phyloP scores from a whole-genome alignment of 1,284 basidiomycete genomes.

The Malassezia sympodialis region DNA sequence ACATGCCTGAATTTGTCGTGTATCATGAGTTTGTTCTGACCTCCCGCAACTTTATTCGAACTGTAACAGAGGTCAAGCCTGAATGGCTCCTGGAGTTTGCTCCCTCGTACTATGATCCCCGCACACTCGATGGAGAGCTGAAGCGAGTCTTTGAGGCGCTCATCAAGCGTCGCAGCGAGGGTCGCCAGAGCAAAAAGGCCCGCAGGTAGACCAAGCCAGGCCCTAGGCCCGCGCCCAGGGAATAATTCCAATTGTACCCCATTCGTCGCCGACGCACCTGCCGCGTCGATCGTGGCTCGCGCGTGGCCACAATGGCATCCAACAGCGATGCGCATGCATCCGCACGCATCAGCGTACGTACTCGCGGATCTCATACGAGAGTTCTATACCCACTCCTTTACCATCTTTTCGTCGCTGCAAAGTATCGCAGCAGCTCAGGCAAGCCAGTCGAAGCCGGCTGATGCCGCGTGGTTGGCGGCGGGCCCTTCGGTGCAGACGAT shows the following conservation, averaged over 20 bases:
- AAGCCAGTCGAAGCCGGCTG: neutral
- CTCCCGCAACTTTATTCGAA: conserved; percentile 75
- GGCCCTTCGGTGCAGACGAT: conserved; percentile 34
- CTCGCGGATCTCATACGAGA: neutral
- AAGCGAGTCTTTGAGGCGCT: conserved; percentile 35
- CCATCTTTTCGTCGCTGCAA: conserved; percentile 40
- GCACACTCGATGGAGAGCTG: conserved; percentile 37
- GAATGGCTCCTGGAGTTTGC: conserved; percentile 88
- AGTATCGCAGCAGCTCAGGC: conserved; percentile 11
- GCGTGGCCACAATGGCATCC: neutral
- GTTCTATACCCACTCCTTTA: conserved; percentile 36
- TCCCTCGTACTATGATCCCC: conserved; percentile 63
- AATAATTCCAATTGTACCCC: neutral
- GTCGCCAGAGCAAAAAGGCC: conserved; percentile 5
- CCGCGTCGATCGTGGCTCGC: neutral
- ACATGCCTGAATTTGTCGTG: conserved; percentile 89
- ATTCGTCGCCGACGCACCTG: neutral
- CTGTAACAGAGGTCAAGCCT: conserved; percentile 73
- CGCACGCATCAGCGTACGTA: conserved; percentile 9
- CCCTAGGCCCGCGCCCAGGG: neutral
- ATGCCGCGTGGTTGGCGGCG: conserved; percentile 11
- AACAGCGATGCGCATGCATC: conserved; percentile 6
- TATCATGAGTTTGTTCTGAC: conserved; percentile 96
- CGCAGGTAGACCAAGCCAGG: neutral
- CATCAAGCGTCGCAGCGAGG: conserved; percentile 7